A percentile compares a stretch with the other conserved stretches of the same genome.
Conservation (phyloP, 306 rosid species). For the Cucurbita maxima region DNA sequence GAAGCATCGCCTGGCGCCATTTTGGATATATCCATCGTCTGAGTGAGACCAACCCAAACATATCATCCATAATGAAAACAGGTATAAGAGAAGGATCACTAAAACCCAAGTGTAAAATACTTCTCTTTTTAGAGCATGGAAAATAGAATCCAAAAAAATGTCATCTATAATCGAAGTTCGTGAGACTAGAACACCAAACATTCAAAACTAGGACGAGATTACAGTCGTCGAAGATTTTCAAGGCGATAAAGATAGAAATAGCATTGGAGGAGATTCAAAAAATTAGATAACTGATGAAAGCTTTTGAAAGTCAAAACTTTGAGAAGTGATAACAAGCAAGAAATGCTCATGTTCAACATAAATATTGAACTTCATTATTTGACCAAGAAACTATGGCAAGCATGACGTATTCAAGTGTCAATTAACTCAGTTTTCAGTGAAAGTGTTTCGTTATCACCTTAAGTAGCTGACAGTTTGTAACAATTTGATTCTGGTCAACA, state of each 20-base stretch:
- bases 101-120: background rate
- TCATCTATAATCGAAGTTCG: background rate
- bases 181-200: background rate
- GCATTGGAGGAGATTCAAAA: background rate
- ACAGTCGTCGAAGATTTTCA: background rate
- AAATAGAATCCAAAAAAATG: background rate
- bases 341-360: background rate
- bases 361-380: background rate
- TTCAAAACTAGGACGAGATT: background rate
- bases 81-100: background rate
- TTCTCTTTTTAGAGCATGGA: background rate
- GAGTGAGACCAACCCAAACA: conserved; percentile 19
- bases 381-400: background rate
- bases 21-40: conserved; percentile 98
- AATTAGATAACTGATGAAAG: no score
- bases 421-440: background rate
- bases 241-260: background rate
- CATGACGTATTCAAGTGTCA: background rate
- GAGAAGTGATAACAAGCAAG: background rate
- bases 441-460: conserved; percentile 39
- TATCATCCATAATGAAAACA: background rate
- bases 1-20: conserved; percentile 91
- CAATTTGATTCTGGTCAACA: conserved; percentile 90
- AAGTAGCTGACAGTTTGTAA: conserved; percentile 76
- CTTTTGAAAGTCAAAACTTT: background rate